A percentile compares a stretch with the other conserved stretches of the same genome.
phyloP scores from a whole-genome alignment of 1,139 yeast genomes.

The Zygoascus sp. region DNA sequence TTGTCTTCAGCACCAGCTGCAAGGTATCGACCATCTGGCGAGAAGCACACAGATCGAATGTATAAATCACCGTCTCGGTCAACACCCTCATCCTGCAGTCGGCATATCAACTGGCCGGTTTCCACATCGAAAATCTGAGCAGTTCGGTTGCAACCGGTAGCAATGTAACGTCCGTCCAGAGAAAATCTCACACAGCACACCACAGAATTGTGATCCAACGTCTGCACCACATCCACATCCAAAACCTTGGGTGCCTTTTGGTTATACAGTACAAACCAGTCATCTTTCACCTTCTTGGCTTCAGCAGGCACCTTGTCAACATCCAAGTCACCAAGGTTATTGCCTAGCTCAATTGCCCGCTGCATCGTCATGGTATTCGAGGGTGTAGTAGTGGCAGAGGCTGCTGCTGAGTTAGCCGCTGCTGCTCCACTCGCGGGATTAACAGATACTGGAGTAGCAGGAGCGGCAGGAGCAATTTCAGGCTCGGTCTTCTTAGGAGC shows the following conservation, averaged over 20 bases:
- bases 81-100: constrained; percentile 70
- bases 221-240: constrained; percentile 85
- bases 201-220: constrained; percentile 87
- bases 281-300: constrained; percentile 77
- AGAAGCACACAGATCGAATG: constrained; percentile 91
- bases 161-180: constrained; percentile 86
- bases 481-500: constrained; percentile 17
- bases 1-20: constrained; percentile 99
- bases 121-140: constrained; percentile 93
- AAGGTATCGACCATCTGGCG: constrained; percentile 91
- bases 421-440: constrained; percentile 11
- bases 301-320: constrained; percentile 72
- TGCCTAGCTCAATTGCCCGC: constrained; percentile 31
- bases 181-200: constrained; percentile 96
- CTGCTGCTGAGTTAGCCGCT: too few relatives aligned
- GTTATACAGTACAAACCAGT: constrained; percentile 85
- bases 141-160: constrained; percentile 95
- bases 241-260: constrained; percentile 73
- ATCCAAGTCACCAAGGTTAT: constrained; percentile 79
- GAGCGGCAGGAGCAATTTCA: constrained; percentile 15
- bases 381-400: constrained; percentile 23
- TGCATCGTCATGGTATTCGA: constrained; percentile 12
- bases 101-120: constrained; percentile 86
- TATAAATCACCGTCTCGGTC: constrained; percentile 69
- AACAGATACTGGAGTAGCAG: constrained; percentile 18